Evolutionary conservation across 2,329 filamentous ascomycete genomes (phyloP), one percentile per base, ranked within the genome.

Genomic region (Arthroderma sp.): DNA sequence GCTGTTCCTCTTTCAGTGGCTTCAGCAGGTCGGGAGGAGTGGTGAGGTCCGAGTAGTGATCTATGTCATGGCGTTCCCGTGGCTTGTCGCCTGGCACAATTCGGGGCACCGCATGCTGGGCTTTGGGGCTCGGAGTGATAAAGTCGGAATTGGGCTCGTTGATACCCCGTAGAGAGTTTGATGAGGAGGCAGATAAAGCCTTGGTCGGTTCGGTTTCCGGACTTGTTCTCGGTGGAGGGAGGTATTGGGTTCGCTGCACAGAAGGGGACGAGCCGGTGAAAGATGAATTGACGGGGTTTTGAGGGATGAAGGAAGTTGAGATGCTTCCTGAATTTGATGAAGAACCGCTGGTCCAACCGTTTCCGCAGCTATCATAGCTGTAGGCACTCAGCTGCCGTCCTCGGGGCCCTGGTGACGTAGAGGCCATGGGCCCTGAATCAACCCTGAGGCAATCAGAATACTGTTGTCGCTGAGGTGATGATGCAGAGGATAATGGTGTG

Each of bases 11-110:
- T 57, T 84, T 80, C 1, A 91, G 77, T 3, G 86, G 85, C 0
- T 84, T 85, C 63, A 88, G 89, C 59, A 91, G 73, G 68, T 91
- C 86, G 8, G 87, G 87, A 2, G 85, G 85, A 61, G 88, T 85
- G 7, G 85, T 85, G 53, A 87, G 75, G 63, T 88, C 85, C 2
- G 85, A 78, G 68, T 87, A 89, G 70, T 88, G 85, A 2, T 82
- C 61, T 35, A 64, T 57, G 49, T 59, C 60, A 17, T 59, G 55
- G 15, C 84, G 84, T 67, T 86, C 82, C 9, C 83, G 79, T 61
- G 88, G 85, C 1, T 81, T 84, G 63, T 88, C 88, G 73, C 84
- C 87, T 67, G 87, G 84, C 0, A 88, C 77, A 76, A 88, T 84
- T n/a, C 41, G 35, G 13, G 55, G 49, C 2, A 58, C 54, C 37